Base-by-base conservation (phyloP, 306 rosid species). In the Parietaria judaica region DNA sequence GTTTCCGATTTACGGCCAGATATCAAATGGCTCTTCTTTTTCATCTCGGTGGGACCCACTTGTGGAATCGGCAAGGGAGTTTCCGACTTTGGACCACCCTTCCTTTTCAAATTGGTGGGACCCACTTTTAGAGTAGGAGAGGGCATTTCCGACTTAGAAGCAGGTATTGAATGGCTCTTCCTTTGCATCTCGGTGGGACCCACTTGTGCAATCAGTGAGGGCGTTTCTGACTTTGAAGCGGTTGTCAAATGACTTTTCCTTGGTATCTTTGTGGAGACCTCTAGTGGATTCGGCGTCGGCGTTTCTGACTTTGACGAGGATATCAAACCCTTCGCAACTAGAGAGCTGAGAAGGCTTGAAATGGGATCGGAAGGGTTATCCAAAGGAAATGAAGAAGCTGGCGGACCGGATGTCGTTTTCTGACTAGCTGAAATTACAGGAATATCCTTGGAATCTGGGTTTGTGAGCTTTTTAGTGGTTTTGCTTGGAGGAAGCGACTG, bases 301-400 rank as follows among this genome's bases (percentile, higher is more conserved):
- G 72, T 53, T 60, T 83, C 95, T 1, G 77, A 58, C 58, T 84
- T 84, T 50, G 81, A 74, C 17, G 96, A 81, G 23, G 89, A 85
- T 64, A 90, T 87, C 74, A 90, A 78, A 58, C 97, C 97, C 76
- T 85, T 83, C 1, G 88, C 94, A 66, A 90, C 97, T 70, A 90
- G 79, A 43, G 96, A 84, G 74, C 86, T 90, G 74, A 90, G 65
- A 64, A 90, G 90, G 80, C 70, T 78, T 62, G 96, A 78, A 77
- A 90, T 72, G 63, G 94, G 90, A 83, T 78, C 74, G 7, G 76
- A 65, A 67, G 64, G 51, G 36, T 61, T 67, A 67, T 69, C 76
- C 11, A 56, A 68, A 56, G 60, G 74, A 55, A 90, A 78, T 51
- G 80, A 65, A 64, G 83, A 73, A 14, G 75, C 74, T 11, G 56